Base-by-base conservation (phyloP, 192 early-diverging fungal species). In the Chytriomyces sp. region DNA sequence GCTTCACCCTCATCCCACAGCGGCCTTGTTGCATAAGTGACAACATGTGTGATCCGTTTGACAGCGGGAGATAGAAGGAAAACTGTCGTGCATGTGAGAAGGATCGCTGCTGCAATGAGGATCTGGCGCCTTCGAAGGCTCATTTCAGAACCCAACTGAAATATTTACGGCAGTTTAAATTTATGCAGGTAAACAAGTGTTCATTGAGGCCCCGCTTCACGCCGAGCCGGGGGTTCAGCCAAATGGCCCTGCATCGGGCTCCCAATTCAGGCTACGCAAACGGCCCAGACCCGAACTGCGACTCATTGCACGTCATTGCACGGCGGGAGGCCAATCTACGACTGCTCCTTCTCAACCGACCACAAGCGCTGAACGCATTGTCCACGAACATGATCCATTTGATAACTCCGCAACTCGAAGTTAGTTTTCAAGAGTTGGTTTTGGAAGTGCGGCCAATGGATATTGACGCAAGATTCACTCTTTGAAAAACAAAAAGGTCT, bases 281-380 rank as follows among this genome's bases (percentile, higher is more conserved):
- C 64, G 64, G 64, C 2, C 18, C 64, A 13, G 64, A 20, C 53
- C 20, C 20, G 16, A 20, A 57, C 16, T 13, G 53, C 20, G 53
- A 57, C 53, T n/a, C 16, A 13, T 20, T n/a, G 20, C 53, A 83
- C 16, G 84, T 85, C 13, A 75, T 82, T 46, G 69, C 69, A 61
- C 80, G 79, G 13, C 84, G 86, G 60, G 65, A 77, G 48, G 80
- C 84, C 53, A 79, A 82, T 16, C 59, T 83, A 44, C 84, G 84
- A 44, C 45, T 80, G 16, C 81, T 88, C 61, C 50, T 86, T 6
- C 76, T 88, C 28, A 84, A 86, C 75, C 82, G 95, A 20, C 96
- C 95, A 2, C 85, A 88, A 65, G 90, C 89, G 10, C 83, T 95
- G 16, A 97, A 99, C 81, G 93, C 96, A 20, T 86, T 99, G 43